Conservation (phyloP, 108 stramenopile species). For the Fragilariopsis cylindrus region DNA sequence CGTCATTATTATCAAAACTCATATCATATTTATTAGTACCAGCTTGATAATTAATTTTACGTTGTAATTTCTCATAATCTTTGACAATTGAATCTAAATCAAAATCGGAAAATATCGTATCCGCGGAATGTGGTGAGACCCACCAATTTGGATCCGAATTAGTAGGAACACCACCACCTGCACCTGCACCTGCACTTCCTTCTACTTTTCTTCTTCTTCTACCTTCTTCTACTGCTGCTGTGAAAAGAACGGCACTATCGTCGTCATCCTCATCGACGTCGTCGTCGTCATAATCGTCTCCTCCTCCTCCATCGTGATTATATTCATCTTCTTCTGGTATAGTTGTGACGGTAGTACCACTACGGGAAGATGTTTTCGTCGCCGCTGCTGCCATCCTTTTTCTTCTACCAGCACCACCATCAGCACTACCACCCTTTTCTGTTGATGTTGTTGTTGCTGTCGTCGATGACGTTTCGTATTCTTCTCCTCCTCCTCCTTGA, state of each 20-base stretch:
- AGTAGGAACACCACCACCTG: background rate
- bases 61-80: constrained; percentile 13
- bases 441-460: background rate
- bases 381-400: background rate
- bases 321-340: background rate
- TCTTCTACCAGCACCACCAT: background rate
- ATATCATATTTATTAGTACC: background rate
- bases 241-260: background rate
- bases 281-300: background rate
- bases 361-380: background rate
- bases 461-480: background rate
- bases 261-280: background rate
- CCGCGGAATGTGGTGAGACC: constrained; percentile 10
- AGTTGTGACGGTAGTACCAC: background rate
- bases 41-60: background rate
- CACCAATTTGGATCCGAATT: background rate
- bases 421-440: background rate
- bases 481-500: background rate
- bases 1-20: background rate
- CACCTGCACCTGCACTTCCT: no score
- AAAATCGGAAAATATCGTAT: background rate
- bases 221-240: background rate
- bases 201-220: background rate
- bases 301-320: background rate
- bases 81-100: constrained; percentile 5